Conservation (phyloP, 345 rosid genomes). For the Eucalyptus melliodora region DNA sequence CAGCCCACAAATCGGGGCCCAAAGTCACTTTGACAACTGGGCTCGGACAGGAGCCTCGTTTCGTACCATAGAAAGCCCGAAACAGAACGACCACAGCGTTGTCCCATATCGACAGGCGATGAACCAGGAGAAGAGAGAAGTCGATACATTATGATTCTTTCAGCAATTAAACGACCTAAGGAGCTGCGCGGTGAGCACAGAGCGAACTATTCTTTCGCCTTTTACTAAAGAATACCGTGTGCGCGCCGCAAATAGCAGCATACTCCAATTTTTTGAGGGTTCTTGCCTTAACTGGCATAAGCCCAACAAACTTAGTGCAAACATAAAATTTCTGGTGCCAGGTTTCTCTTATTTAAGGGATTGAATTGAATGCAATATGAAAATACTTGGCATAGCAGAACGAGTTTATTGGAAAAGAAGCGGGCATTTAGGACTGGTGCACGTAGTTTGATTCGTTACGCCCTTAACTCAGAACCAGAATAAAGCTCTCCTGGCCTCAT, state of each 20-base stretch:
- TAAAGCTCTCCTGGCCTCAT: neutral
- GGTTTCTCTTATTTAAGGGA: accelerated
- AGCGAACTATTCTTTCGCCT: slow-evolving; percentile 45
- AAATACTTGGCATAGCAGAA: accelerated
- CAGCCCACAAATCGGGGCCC: neutral
- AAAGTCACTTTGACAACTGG: neutral
- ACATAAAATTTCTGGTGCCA: accelerated
- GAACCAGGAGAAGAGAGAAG: neutral
- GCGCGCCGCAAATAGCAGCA: neutral
- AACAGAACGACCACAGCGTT: neutral
- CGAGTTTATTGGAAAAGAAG: neutral
- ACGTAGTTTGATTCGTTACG: too few relatives aligned
- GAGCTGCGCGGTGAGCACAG: slow-evolving; percentile 1
- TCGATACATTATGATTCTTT: neutral
- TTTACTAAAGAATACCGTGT: slow-evolving; percentile 38
- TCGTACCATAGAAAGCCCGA: neutral
- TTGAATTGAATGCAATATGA: neutral
- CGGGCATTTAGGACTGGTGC: neutral
- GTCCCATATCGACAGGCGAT: neutral
- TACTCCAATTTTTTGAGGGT: neutral
- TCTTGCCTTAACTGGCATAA: neutral
- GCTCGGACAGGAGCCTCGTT: neutral
- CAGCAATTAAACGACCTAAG: accelerated
- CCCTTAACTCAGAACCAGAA: neutral
- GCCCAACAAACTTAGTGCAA: neutral